phyloP scores from a whole-genome alignment of 495 filamentous ascomycete species.

The Xylaria intraflava region DNA sequence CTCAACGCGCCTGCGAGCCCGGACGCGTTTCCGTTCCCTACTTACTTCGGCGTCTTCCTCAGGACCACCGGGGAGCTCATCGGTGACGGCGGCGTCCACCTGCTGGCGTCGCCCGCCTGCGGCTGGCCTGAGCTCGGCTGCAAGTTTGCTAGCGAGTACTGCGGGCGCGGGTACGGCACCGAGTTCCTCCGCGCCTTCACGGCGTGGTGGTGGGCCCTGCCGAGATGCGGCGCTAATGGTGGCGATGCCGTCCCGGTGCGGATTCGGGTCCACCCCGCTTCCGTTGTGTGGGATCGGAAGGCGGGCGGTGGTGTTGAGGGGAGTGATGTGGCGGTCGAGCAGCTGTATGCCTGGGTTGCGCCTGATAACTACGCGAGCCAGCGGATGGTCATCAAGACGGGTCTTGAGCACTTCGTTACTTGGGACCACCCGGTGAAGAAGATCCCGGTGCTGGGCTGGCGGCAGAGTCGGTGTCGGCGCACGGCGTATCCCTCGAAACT shows the following conservation, averaged over 20 bases:
- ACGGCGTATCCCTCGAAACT: background rate
- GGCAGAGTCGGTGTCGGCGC: background rate
- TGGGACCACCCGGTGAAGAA: background rate
- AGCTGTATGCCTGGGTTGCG: background rate
- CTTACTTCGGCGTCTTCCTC: constrained; percentile 37
- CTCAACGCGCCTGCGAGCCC: constrained; percentile 23
- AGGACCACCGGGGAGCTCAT: constrained; percentile 31
- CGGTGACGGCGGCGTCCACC: constrained; percentile 33
- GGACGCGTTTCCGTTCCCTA: constrained; percentile 14
- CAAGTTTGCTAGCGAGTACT: constrained; percentile 37
- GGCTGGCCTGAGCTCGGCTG: constrained; percentile 48
- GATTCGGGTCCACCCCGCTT: background rate
- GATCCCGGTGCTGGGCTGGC: background rate
- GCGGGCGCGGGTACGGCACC: constrained; percentile 41
- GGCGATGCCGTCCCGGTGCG: background rate
- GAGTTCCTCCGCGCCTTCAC: constrained; percentile 41
- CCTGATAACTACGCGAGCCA: background rate
- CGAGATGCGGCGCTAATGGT: constrained; percentile 12
- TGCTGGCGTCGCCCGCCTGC: constrained; percentile 9
- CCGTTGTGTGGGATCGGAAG: background rate
- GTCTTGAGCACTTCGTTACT: background rate
- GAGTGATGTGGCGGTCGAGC: background rate
- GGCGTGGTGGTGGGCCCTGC: constrained; percentile 31
- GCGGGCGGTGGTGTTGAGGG: background rate
- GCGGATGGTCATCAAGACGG: background rate